A percentile compares a stretch with the other conserved stretches of the same genome.
Evolutionary conservation across 108 stramenopile species (phyloP).

Genomic region (Epipyxis sp.): DNA sequence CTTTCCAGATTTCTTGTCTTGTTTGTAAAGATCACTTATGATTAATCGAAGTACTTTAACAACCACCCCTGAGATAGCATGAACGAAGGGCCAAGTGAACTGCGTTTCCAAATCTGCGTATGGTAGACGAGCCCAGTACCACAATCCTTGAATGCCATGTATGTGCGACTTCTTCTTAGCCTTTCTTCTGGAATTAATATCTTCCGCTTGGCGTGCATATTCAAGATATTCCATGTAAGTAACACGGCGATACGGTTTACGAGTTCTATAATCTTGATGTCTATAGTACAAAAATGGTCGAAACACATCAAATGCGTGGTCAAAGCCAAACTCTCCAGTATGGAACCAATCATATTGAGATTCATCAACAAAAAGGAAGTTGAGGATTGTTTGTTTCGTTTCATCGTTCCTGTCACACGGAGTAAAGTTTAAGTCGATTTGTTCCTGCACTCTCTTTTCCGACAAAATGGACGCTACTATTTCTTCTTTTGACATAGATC

Average conservation of each 20-base stretch:
- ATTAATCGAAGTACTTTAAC: not conserved
- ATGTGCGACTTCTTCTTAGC: slow-evolving; percentile 5
- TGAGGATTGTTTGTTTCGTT: not conserved
- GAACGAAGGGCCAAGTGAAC: slow-evolving; percentile 21
- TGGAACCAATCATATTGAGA: slow-evolving; percentile 14
- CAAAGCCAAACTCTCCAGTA: slow-evolving; percentile 15
- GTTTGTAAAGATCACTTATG: not conserved
- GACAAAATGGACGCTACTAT: not conserved
- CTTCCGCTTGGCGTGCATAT: not conserved
- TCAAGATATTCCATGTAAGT: slow-evolving; percentile 5
- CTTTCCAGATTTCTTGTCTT: slow-evolving; percentile 2
- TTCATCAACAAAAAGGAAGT: slow-evolving; percentile 15
- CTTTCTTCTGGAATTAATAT: slow-evolving; percentile 14
- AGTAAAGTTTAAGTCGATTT: not conserved
- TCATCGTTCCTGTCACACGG: slow-evolving; percentile 7
- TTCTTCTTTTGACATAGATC: no score
- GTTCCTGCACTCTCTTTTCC: slow-evolving; percentile 1
- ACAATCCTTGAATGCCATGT: not conserved
- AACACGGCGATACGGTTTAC: slow-evolving; percentile 20
- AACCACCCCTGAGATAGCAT: not conserved
- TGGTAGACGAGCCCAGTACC: slow-evolving; percentile 16
- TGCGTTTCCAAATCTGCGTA: slow-evolving; percentile 24
- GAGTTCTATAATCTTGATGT: slow-evolving; percentile 2
- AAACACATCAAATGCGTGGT: slow-evolving; percentile 23
- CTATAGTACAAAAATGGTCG: slow-evolving; percentile 1